Evolutionary conservation across 2,329 filamentous ascomycete genomes (phyloP), one percentile per base, ranked within the genome.

Genomic region (Cercospora sojina): DNA sequence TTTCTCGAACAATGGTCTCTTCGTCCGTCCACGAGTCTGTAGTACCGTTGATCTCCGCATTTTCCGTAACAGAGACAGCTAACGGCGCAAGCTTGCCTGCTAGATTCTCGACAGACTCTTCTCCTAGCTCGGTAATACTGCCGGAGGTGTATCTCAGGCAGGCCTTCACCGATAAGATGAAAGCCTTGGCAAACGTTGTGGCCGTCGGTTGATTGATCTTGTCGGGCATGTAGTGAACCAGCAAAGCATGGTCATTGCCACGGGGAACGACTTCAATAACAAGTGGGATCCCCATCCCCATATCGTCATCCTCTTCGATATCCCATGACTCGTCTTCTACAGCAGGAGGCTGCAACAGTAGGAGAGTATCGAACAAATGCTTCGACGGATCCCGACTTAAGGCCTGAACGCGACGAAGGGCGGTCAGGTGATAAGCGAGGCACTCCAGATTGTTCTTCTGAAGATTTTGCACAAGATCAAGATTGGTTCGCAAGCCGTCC

Each of bases 361-460:
- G 81, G 31, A 97, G 79, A 1, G 90, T 91, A 74, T 96, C 91
- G 75, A 97, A 97, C 0, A 97, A 80, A 12, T 83, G 83, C 18
- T 79, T 78, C 1, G 84, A 83, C 65, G 83, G 75, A 64, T 77
- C 61, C 31, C 59, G 31, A 18, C 73, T 74, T 71, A 82, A 79
- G 1, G 79, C 80, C 72, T 94, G 92, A 13, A 96, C 87, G 0
- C 84, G 85, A 25, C 93, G 86, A 27, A 96, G 79, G 1, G 92
- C 87, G 0, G 90, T 91, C 59, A 96, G 86, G 69, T 97, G 92
- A 71, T 90, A 89, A 0, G 84, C 81, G 18, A 94, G 72, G 2
- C 88, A 78, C 0, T 88, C 82, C 0, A 86, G 79, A 73, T 91
- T 93, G 27, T 87, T 75, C 0, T 78, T 77, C 60, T 93, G 89